These are phyloP conservation scores for Stagonosporopsis cucurbitacearum DNA, from an alignment of 2,329 filamentous ascomycete species.

Conservation along the genomic window DNA sequence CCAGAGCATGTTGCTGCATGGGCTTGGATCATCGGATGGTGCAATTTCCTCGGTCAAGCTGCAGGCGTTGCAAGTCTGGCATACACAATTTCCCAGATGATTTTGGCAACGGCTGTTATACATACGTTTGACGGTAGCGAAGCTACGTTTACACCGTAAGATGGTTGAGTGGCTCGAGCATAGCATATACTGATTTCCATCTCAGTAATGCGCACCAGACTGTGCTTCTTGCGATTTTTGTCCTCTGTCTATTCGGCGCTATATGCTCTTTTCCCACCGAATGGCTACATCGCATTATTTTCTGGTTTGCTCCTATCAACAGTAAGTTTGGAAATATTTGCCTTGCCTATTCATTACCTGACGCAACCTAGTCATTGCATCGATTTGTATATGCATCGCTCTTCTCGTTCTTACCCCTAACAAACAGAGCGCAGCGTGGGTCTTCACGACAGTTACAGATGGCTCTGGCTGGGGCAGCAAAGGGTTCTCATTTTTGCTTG, in stretches of 20 bases:
- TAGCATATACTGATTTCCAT: constrained; percentile 2
- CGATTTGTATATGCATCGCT: constrained; percentile 65
- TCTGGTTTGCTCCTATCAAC: constrained; percentile 72
- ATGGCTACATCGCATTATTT: constrained; percentile 64
- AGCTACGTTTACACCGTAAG: constrained; percentile 65
- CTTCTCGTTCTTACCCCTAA: constrained; percentile 65
- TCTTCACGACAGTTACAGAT: constrained; percentile 67
- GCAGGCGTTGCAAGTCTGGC: constrained; percentile 68
- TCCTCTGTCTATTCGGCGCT: constrained; percentile 62
- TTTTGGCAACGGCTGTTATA: constrained; percentile 67
- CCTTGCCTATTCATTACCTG: constrained; percentile 12
- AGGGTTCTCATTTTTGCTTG: constrained; percentile 67
- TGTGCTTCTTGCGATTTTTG: constrained; percentile 62
- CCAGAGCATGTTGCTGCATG: constrained; percentile 66
- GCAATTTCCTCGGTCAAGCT: constrained; percentile 69
- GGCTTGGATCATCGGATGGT: constrained; percentile 72
- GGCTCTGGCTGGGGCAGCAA: constrained; percentile 68
- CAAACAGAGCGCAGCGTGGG: constrained; percentile 64
- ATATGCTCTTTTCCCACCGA: constrained; percentile 70
- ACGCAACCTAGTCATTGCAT: constrained; percentile 57
- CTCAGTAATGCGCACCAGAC: constrained; percentile 63
- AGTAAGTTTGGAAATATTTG: constrained; percentile 45
- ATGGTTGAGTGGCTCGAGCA: constrained; percentile 2
- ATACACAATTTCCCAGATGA: constrained; percentile 69
- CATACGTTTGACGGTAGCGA: constrained; percentile 61